A percentile compares a stretch with the other conserved stretches of the same genome.
Evolutionary conservation across 2,329 filamentous ascomycete species (phyloP).

Genomic region (Coniochaeta sp.): DNA sequence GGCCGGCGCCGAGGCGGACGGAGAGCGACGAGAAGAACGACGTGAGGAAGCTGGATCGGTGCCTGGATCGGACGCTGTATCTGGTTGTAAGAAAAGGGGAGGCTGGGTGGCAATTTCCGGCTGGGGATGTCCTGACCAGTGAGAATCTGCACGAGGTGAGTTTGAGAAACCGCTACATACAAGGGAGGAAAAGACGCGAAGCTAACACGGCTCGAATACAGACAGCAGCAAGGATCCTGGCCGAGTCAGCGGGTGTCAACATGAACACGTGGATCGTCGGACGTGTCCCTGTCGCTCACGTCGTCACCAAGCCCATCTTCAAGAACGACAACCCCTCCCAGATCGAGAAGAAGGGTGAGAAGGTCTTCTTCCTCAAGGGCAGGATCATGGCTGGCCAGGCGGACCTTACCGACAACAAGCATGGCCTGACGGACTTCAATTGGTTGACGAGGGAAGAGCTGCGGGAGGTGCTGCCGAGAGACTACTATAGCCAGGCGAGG

Average conservation of each 20-base stretch:
- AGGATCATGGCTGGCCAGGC: conserved; percentile 97
- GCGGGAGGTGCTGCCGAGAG: conserved; percentile 50
- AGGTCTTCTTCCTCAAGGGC: conserved; percentile 93
- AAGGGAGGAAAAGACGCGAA: not conserved
- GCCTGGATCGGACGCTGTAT: conserved; percentile 77
- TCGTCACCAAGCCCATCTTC: conserved; percentile 47
- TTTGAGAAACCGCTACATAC: conserved; percentile 9
- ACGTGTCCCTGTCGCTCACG: conserved; percentile 78
- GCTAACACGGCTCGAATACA: conserved; percentile 27
- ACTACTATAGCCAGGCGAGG: conserved; percentile 68
- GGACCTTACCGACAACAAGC: conserved; percentile 62
- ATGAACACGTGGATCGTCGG: conserved; percentile 99
- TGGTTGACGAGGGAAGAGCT: conserved; percentile 93
- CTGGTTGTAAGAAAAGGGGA: conserved; percentile 61
- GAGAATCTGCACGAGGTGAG: conserved; percentile 81
- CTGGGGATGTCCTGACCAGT: conserved; percentile 56
- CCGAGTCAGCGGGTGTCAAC: conserved; percentile 74
- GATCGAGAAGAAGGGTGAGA: conserved; percentile 53
- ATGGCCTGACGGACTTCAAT: conserved; percentile 74
- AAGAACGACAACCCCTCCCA: conserved; percentile 28
- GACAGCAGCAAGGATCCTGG: conserved; percentile 75
- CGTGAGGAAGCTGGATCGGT: conserved; percentile 67
- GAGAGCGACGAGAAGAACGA: conserved; percentile 75
- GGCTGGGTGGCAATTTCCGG: conserved; percentile 78
- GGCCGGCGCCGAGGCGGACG: conserved; percentile 61